Base-by-base conservation (phyloP, 1,284 basidiomycete genomes). In the Pisolithus thermaeus region DNA sequence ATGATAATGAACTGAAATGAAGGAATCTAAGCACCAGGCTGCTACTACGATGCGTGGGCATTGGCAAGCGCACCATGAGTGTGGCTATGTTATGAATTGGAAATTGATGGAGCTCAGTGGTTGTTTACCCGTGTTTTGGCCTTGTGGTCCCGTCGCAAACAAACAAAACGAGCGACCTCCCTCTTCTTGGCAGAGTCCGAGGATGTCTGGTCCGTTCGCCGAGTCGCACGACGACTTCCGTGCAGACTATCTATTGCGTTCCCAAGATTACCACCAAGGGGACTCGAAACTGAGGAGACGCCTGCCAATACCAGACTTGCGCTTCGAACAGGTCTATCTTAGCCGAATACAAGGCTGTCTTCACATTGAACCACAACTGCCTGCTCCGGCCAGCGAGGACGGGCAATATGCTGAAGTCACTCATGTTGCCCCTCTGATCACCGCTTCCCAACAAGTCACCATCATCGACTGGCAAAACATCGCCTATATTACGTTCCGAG, bases 271-370 rank as follows among this genome's bases (percentile, higher is more conserved):
- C 46, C 53, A 55, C 7, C 46, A 60, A 25, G 56, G 57, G 38
- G 56, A 46, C 40, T 27, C 52, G 22, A 36, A 18, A 25, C 16
- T 47, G 32, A 61, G 66, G n/a, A 65, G 51, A 14, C 73, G 67
- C 50, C 59, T 77, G 22, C 73, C 74, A 32, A 81, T 84, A 47
- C 84, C 85, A 28, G 86, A 89, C 62, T 68, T 88, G 42, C 83
- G 86, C 18, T 87, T 86, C 68, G 87, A 89, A 60, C 75, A 79
- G 50, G 81, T 78, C 51, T 89, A 84, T 62, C 58, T 87, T 52
- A 75, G 74, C 54, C 82, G 80, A 57, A 73, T 87, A 55, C 72
- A 70, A 35, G 72, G 71, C n/a, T 81, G 76, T 58, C 68, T 85
- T 45, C 71, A 74, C 44, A 61, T 81, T 47, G 67, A 65, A 51